These are phyloP conservation scores for Blepharisma stoltei DNA, from an alignment of 73 alveolate species.

Conservation along the genomic window DNA sequence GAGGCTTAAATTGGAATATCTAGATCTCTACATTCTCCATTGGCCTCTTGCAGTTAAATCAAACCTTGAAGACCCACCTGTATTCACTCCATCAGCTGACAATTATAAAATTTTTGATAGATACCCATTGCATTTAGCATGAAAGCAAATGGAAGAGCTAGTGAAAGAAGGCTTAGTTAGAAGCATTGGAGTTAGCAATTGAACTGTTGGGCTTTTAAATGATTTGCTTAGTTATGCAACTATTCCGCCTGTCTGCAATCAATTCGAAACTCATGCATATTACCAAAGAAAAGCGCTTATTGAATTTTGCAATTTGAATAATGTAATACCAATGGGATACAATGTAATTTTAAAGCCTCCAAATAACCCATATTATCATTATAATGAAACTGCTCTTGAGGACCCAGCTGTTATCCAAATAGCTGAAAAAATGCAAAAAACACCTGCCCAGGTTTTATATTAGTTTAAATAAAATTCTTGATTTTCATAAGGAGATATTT, in stretches of 20 bases:
- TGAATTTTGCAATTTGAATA: conserved; percentile 40
- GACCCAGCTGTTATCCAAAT: conserved; percentile 1
- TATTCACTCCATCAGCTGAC: conserved; percentile 25
- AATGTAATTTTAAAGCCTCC: conserved; percentile 65
- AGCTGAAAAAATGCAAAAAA: background rate
- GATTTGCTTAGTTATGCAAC: conserved; percentile 63
- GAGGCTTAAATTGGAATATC: conserved; percentile 53
- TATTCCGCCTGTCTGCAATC: conserved; percentile 68
- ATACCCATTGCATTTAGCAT: conserved; percentile 41
- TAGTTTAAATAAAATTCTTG: no score
- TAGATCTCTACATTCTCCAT: conserved; percentile 61
- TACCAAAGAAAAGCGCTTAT: conserved; percentile 42
- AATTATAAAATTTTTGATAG: background rate
- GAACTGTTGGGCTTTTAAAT: conserved; percentile 46
- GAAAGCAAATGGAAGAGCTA: conserved; percentile 70
- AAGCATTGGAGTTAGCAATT: conserved; percentile 73
- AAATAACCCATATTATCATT: conserved; percentile 16
- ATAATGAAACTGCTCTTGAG: background rate
- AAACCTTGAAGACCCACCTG: conserved; percentile 31
- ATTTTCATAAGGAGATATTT: conserved; percentile 28
- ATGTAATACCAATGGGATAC: conserved; percentile 58
- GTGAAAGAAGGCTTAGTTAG: conserved; percentile 55
- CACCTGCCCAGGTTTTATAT: conserved; percentile 4
- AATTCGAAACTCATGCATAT: conserved; percentile 74
- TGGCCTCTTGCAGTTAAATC: conserved; percentile 56